phyloP scores from a whole-genome alignment of 768 basidiomycete genomes.

The Lactarius tabidus region DNA sequence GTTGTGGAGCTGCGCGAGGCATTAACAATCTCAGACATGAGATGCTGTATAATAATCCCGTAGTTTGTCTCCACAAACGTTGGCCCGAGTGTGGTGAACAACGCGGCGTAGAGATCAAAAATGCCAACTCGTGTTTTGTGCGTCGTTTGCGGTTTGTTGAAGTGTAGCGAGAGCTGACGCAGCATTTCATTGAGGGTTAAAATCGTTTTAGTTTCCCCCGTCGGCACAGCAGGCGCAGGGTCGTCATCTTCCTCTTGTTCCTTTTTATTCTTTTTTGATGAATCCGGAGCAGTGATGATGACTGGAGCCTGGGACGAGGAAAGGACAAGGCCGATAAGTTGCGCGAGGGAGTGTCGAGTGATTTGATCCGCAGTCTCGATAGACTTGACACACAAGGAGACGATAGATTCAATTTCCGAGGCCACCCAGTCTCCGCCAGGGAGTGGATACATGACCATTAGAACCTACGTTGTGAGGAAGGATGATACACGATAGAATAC shows the following conservation, averaged over 20 bases:
- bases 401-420: conserved; percentile 73
- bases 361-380: conserved; percentile 81
- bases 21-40: conserved; percentile 73
- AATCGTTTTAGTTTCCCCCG: conserved; percentile 63
- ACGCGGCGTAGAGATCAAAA: conserved; percentile 80
- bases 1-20: conserved; percentile 49
- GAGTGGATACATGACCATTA: conserved; percentile 55
- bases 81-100: conserved; percentile 71
- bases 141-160: conserved; percentile 67
- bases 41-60: conserved; percentile 67
- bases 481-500: conserved; percentile 1
- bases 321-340: conserved; percentile 79
- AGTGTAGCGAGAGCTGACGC: conserved; percentile 66
- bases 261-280: conserved; percentile 58
- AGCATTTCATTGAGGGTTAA: conserved; percentile 79
- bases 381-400: conserved; percentile 62
- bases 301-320: conserved; percentile 76
- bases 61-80: conserved; percentile 82
- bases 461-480: conserved; percentile 38
- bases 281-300: conserved; percentile 41
- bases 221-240: conserved; percentile 42
- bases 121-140: conserved; percentile 79
- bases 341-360: conserved; percentile 75
- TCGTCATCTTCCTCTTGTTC: conserved; percentile 59
- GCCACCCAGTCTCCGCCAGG: conserved; percentile 54